These are phyloP conservation scores for Amauroascus niger DNA, from an alignment of 2,329 filamentous ascomycete species.

Conservation along the genomic window DNA sequence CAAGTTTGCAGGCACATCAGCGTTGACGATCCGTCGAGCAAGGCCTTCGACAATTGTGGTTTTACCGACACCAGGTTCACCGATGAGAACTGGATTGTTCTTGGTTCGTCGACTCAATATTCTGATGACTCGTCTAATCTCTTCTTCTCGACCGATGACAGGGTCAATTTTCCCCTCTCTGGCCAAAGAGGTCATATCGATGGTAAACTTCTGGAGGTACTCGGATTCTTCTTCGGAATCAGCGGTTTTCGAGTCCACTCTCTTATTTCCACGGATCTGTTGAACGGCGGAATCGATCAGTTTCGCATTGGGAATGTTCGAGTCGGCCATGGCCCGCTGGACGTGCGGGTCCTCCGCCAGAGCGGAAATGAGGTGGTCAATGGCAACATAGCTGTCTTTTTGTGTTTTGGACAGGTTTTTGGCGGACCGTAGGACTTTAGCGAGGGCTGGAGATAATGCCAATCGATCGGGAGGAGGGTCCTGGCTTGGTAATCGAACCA, in stretches of 20 bases:
- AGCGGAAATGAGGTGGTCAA: conserved; percentile 86
- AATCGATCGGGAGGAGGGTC: conserved; percentile 88
- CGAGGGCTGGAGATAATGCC: conserved; percentile 70
- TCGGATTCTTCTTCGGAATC: conserved; percentile 87
- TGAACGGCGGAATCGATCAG: conserved; percentile 83
- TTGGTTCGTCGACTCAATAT: conserved; percentile 91
- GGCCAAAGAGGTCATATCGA: conserved; percentile 95
- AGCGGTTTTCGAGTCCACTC: conserved; percentile 92
- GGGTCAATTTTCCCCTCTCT: conserved; percentile 96
- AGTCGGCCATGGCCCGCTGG: conserved; percentile 64
- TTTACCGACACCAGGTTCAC: conserved; percentile 96
- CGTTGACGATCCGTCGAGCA: conserved; percentile 89
- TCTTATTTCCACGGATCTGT: conserved; percentile 80
- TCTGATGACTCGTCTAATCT: conserved; percentile 82
- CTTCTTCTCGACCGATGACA: conserved; percentile 92
- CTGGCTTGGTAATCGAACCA: conserved; percentile 87
- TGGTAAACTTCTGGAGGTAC: conserved; percentile 94
- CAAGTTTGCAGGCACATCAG: conserved; percentile 90
- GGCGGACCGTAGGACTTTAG: conserved; percentile 71
- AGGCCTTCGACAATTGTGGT: conserved; percentile 96
- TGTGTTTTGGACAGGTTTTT: conserved; percentile 93
- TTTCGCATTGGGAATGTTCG: conserved; percentile 85
- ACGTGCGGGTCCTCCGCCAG: conserved; percentile 70
- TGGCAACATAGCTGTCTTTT: conserved; percentile 87
- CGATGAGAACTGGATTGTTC: conserved; percentile 97